Evolutionary conservation across 2,329 filamentous ascomycete species (phyloP).

Genomic region (Aspergillus sp.): DNA sequence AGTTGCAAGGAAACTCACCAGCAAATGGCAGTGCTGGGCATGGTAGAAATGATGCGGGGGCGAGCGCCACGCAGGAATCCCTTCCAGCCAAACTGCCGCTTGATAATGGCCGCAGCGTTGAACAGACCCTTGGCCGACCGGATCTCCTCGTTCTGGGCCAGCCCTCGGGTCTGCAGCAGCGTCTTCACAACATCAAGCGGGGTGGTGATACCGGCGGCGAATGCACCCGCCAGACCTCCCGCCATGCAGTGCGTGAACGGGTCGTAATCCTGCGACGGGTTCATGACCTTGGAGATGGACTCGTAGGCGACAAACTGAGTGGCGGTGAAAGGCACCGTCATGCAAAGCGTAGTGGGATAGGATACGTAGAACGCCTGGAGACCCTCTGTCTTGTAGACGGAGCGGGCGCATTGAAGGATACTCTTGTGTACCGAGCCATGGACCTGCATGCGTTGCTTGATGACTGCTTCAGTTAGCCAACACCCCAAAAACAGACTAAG

Average conservation of each 20-base stretch:
- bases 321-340: conserved; percentile 97
- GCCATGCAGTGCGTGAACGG: conserved; percentile 91
- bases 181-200: conserved; percentile 99
- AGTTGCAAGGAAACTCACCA: conserved; percentile 62
- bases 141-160: conserved; percentile 76
- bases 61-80: conserved; percentile 94
- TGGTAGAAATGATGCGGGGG: conserved; percentile 89
- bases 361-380: conserved; percentile 95
- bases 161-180: conserved; percentile 88
- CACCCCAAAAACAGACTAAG: neutral
- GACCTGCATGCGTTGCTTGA: conserved; percentile 99
- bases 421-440: conserved; percentile 91
- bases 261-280: conserved; percentile 77
- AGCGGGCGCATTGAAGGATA: conserved; percentile 80
- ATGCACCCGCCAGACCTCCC: conserved; percentile 86
- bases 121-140: conserved; percentile 80
- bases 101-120: conserved; percentile 78
- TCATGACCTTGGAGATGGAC: conserved; percentile 91
- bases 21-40: conserved; percentile 99
- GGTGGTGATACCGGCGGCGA: conserved; percentile 91
- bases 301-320: conserved; percentile 98
- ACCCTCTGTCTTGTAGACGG: conserved; percentile 85
- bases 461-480: conserved; percentile 61
- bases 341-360: conserved; percentile 94
- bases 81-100: conserved; percentile 76